Evolutionary conservation across 257 asterid genomes (phyloP).

Genomic region (Solanum paucissectum): DNA sequence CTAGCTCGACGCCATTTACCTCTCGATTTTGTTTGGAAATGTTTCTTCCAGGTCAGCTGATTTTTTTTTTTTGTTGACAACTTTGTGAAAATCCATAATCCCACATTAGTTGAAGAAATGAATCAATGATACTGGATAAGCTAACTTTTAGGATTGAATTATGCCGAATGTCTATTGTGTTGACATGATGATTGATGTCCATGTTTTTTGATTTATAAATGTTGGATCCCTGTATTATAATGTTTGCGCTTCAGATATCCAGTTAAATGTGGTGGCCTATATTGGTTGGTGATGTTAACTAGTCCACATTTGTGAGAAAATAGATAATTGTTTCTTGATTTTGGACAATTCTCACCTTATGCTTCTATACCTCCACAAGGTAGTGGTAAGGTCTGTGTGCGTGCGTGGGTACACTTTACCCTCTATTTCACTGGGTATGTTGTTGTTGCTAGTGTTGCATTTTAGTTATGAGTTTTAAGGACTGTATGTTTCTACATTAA

Average conservation of each 20-base stretch:
- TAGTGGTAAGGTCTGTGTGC: not conserved
- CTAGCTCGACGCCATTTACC: constrained; percentile 62
- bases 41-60: constrained; percentile 65
- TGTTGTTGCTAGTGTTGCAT: not conserved
- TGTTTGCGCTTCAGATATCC: not conserved
- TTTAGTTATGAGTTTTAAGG: not conserved
- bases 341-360: not conserved
- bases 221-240: not conserved
- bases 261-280: not conserved
- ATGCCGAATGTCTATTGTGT: not conserved
- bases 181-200: not conserved
- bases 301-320: not conserved
- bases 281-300: not conserved
- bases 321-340: not conserved
- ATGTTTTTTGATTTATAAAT: not conserved
- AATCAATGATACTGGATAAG: not conserved
- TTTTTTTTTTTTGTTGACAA: not conserved
- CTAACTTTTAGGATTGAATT: not conserved
- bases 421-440: not conserved
- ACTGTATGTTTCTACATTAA: not conserved
- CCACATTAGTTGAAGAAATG: not conserved
- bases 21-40: constrained; percentile 91
- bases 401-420: not conserved
- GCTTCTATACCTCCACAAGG: not conserved
- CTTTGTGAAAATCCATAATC: not conserved